Evolutionary conservation across 2,329 filamentous ascomycete genomes (phyloP).

Genomic region (Furcasterigmium furcatum): DNA sequence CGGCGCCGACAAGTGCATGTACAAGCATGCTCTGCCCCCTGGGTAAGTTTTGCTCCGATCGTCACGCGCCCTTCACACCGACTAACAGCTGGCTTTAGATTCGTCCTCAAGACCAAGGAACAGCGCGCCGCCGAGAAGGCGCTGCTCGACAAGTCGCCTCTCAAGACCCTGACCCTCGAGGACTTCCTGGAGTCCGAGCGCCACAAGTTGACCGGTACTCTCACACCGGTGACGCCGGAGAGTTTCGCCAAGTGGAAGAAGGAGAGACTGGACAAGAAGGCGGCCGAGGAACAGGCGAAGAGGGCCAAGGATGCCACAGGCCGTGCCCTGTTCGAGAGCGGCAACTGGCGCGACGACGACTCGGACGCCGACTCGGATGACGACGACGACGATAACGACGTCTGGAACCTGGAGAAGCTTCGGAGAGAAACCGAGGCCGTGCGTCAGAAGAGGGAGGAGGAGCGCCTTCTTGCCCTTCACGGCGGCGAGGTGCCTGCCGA

Average conservation of each 20-base stretch:
- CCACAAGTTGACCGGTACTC: conserved; percentile 85
- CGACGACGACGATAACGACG: conserved; percentile 49
- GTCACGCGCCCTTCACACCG: conserved; percentile 5
- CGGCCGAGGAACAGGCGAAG: conserved; percentile 84
- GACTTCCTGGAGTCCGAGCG: conserved; percentile 96
- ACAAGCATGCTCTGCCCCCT: conserved; percentile 90
- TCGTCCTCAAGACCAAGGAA: conserved; percentile 96
- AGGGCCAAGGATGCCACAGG: conserved; percentile 95
- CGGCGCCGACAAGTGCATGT: conserved; percentile 97
- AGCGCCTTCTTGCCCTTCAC: conserved; percentile 45
- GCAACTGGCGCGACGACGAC: conserved; percentile 76
- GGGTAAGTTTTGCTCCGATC: conserved; percentile 59
- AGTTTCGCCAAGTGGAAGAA: conserved; percentile 97
- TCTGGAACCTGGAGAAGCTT: conserved; percentile 80
- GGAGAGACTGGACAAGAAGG: conserved; percentile 91
- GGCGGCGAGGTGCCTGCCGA: conserved; percentile 1
- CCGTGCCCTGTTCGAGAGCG: conserved; percentile 92
- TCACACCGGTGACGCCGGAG: conserved; percentile 93
- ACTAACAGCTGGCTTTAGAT: conserved; percentile 51
- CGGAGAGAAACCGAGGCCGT: conserved; percentile 81
- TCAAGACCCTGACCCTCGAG: conserved; percentile 92
- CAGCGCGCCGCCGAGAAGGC: conserved; percentile 95
- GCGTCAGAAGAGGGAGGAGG: conserved; percentile 73
- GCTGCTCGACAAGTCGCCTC: conserved; percentile 88
- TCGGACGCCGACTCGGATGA: conserved; percentile 60